phyloP scores from a whole-genome alignment of 495 filamentous ascomycete species.

The Jackrogersella multiformis region DNA sequence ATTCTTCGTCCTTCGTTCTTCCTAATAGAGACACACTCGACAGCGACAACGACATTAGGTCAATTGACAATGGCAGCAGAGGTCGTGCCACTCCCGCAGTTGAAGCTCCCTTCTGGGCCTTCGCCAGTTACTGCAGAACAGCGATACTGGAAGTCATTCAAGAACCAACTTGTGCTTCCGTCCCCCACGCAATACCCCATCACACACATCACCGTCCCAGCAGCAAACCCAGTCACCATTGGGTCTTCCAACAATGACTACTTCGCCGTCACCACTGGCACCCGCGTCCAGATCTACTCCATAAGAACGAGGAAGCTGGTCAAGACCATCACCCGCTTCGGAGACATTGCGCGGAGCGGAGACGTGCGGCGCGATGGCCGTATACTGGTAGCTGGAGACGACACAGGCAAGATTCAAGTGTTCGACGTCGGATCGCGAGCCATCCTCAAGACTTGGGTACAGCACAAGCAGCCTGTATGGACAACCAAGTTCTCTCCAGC shows the following conservation, averaged over 20 bases:
- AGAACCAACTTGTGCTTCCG: conserved; percentile 83
- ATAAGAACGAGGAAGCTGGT: conserved; percentile 86
- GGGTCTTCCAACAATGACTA: conserved; percentile 67
- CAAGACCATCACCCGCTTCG: conserved; percentile 92
- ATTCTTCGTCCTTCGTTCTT: conserved; percentile 9
- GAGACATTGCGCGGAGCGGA: conserved; percentile 84
- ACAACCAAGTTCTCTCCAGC: conserved; percentile 86
- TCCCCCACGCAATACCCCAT: conserved; percentile 85
- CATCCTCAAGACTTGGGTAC: conserved; percentile 94
- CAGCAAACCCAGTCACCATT: conserved; percentile 50
- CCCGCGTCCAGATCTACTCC: conserved; percentile 91
- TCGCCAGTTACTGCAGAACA: conserved; percentile 85
- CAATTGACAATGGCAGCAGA: conserved; percentile 81
- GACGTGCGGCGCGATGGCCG: conserved; percentile 89
- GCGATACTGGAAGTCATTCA: conserved; percentile 93
- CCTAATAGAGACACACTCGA: conserved; percentile 23
- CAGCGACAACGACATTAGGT: conserved; percentile 19
- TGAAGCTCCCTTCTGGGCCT: conserved; percentile 83
- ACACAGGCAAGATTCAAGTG: conserved; percentile 88
- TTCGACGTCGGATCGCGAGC: conserved; percentile 89
- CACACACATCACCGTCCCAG: conserved; percentile 85
- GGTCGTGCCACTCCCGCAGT: conserved; percentile 79
- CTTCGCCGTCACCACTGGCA: conserved; percentile 92
- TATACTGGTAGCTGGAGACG: conserved; percentile 88
- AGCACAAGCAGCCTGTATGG: conserved; percentile 96